phyloP scores from a whole-genome alignment of 306 rosid genomes.

The Acmispon strigosus region DNA sequence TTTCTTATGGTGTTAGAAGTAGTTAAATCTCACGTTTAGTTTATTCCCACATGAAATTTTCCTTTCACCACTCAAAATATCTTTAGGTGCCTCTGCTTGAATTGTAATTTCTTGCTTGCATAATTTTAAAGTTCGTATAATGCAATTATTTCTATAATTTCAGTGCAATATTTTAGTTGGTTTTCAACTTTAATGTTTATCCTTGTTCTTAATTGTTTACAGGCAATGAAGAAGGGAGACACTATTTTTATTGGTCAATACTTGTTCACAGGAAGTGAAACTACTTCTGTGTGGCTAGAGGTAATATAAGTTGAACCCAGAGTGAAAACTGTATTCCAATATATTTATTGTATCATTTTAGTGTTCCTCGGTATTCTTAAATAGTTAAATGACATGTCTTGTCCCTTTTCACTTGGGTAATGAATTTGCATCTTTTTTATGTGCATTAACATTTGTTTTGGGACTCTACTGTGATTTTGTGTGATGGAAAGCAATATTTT shows the following conservation, averaged over 20 bases:
- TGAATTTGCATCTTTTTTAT: background rate
- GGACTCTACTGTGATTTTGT: background rate
- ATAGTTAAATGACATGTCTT: slow-evolving; percentile 11
- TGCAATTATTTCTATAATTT: background rate
- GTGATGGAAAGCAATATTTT: background rate
- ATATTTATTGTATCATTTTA: background rate
- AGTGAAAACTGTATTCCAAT: background rate
- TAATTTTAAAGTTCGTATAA: background rate
- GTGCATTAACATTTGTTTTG: background rate
- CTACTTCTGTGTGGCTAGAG: slow-evolving; percentile 99
- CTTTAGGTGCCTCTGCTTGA: background rate
- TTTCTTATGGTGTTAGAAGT: background rate
- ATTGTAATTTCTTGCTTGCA: background rate
- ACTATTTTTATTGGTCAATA: slow-evolving; percentile 94
- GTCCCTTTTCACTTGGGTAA: slow-evolving; percentile 4
- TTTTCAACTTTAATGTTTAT: background rate
- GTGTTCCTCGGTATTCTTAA: background rate
- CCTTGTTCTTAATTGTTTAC: slow-evolving; percentile 29
- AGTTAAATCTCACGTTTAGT: background rate
- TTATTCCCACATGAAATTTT: background rate
- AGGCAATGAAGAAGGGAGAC: slow-evolving; percentile 88
- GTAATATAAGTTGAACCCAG: slow-evolving; percentile 29
- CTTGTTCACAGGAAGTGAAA: slow-evolving; percentile 97
- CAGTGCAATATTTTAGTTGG: background rate
- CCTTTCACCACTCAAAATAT: background rate